Base-by-base conservation (phyloP, 257 asterid genomes). In the Solanum piurae region DNA sequence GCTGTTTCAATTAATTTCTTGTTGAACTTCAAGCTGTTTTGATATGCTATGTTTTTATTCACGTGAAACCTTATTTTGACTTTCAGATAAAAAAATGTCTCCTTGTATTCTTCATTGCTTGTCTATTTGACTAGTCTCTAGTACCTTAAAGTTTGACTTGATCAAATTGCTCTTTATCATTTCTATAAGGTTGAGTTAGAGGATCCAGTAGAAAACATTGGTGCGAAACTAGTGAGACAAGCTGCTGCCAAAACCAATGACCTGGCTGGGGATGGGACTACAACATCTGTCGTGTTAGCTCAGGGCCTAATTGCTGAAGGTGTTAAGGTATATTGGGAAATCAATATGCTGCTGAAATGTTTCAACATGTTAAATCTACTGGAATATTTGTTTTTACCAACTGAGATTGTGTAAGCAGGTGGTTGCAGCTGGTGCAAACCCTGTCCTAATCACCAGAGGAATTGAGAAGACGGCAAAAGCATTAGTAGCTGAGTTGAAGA, bases 231-330 rank as follows among this genome's bases (percentile, higher is more conserved):
- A 91, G 99, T 96, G 82, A 94, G 99, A 87, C 99, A 97, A 90
- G 98, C 99, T 27, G 99, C 99, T 86, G 95, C 99, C 25, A 97
- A 96, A 92, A 97, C 99, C 87, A 97, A 97, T 86, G 99, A 97
- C 92, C 90, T 97, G 89, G 99, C 99, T 87, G 99, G 99, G 29
- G 99, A 97, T 92, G 99, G 99, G 55, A 95, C 98, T 29, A 97
- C 99, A 25, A 97, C 99, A 83, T 96, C 99, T 73, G 99, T 97
- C 72, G 99, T 97, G 89, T 98, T 96, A 88, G 99, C 98, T 36
- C 99, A 97, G 88, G 99, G 99, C 72, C 96, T 97, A 69, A 94
- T 97, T 86, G 93, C 98, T 55, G 99, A 97, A 92, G 99, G 99
- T 93, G 99, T 97, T 73, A 96, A 97, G 98, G 98, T 94, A 79